Percentiles rank a stretch among this genome's conserved stretches.
These are phyloP conservation scores for Mycena sanguinolenta DNA, from an alignment of 768 basidiomycete genomes.

Conservation along the genomic window DNA sequence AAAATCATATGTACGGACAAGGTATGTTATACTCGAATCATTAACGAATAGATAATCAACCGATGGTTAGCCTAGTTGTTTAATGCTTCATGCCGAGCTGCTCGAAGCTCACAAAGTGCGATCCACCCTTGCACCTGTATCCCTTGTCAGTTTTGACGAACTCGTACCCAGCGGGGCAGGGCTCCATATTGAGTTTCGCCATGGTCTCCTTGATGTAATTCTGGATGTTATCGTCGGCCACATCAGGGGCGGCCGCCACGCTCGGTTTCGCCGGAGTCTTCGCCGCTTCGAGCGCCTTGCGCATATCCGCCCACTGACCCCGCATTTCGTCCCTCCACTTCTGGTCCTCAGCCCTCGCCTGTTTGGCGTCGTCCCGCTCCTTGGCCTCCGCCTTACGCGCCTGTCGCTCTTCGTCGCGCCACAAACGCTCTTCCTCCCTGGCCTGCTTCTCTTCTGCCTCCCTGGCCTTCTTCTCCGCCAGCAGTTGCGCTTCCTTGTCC, in stretches of 20 bases:
- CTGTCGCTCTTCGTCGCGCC: neutral
- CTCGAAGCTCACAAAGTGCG: slow-evolving; percentile 11
- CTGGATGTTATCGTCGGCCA: slow-evolving; percentile 8
- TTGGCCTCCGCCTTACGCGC: neutral
- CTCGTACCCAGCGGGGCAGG: slow-evolving; percentile 8
- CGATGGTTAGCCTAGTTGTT: too few relatives aligned
- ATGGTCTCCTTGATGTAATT: slow-evolving; percentile 13
- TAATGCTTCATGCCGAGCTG: slow-evolving; percentile 18
- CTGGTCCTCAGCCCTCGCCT: neutral
- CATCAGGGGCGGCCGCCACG: slow-evolving; percentile 3
- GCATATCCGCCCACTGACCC: neutral
- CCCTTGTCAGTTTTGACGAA: slow-evolving; percentile 1
- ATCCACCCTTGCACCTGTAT: slow-evolving; percentile 18
- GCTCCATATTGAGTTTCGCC: neutral
- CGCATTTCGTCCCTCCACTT: slow-evolving; percentile 1
- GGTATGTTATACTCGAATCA: too few relatives aligned
- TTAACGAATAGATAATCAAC: too few relatives aligned
- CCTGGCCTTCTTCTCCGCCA: slow-evolving; percentile 13
- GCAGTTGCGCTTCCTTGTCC: slow-evolving; percentile 21
- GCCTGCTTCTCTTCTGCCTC: slow-evolving; percentile 5
- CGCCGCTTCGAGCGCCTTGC: neutral
- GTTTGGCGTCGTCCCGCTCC: neutral
- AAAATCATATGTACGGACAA: too few relatives aligned
- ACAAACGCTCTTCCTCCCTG: neutral
- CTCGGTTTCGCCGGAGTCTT: neutral